phyloP scores from a whole-genome alignment of 2,329 filamentous ascomycete species.

The Leptographium radiaticola region DNA sequence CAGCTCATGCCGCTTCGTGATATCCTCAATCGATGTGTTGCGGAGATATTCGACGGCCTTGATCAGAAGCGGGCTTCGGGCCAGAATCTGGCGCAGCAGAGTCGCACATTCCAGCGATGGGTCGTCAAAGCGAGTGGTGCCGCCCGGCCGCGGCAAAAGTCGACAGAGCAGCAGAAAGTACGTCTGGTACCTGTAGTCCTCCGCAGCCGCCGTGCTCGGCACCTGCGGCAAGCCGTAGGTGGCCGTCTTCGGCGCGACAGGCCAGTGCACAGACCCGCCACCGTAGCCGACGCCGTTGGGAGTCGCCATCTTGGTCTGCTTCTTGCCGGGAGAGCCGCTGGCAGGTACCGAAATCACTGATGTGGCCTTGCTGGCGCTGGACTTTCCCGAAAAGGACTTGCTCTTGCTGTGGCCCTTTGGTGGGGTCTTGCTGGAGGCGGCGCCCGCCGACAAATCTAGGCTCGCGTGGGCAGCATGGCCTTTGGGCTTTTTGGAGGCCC shows the following conservation, averaged over 20 bases:
- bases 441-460: background rate
- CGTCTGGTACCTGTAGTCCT: background rate
- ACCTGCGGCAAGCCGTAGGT: too few relatives aligned
- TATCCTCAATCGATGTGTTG: conserved; percentile 16
- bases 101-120: background rate
- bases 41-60: conserved; percentile 15
- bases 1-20: conserved; percentile 14
- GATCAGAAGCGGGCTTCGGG: conserved; percentile 14
- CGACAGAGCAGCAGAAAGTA: background rate
- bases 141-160: background rate
- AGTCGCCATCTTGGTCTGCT: background rate
- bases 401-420: background rate
- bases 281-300: conserved; percentile 5
- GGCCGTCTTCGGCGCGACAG: background rate
- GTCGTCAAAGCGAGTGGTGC: background rate
- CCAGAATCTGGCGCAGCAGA: background rate
- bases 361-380: background rate
- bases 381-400: background rate
- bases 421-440: background rate
- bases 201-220: background rate
- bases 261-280: background rate
- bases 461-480: background rate
- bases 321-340: background rate
- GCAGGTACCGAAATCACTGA: background rate
- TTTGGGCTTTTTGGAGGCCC: background rate